Evolutionary conservation across 2,329 filamentous ascomycete genomes (phyloP), one percentile per base, ranked within the genome.

Genomic region (Fusarium chaquense): DNA sequence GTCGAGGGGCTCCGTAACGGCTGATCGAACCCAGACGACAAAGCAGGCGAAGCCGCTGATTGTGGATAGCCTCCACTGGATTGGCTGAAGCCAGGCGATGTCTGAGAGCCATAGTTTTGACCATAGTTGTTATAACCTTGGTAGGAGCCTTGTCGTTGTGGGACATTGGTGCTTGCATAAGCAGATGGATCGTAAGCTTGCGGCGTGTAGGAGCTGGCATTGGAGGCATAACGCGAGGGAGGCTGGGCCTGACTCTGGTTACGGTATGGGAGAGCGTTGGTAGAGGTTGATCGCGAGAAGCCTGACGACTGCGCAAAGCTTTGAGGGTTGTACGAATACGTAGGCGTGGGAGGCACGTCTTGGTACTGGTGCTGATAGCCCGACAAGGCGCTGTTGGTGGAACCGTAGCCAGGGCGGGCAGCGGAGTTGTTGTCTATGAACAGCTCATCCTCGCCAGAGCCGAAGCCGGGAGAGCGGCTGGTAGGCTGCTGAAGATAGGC

Each of bases 271-370:
- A 86, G 72, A 43, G 81, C 80, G n/a, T 83, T 83, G 26, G 83
- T 83, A 20, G 86, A 87, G 62, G 86, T 85, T 35, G 86, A 83
- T 57, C 86, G 83, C 58, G 74, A 73, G 52, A 77, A 79, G 52
- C 61, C 64, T 10, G 74, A 71, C 6, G 76, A 67, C 61, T 74
- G 78, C 61, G 81, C 82, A 77, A 88, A 95, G 38, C 85, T 83
- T 76, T 91, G 87, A 3, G 93, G 92, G 75, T 94, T 95, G 79
- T 94, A 95, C 44, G 86, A 78, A 50, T 83, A 81, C 28, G 82
- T 80, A 18, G 83, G 80, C 10, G 84, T 82, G 24, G 84, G 78
- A 67, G 85, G 80, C 65, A 82, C 74, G 60, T 81, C 78, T 68
- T 85, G 81, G 73, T 85, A 85, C 66, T 84, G 82, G 67, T 86